Evolutionary conservation across 2,329 filamentous ascomycete genomes (phyloP).

Genomic region (Colletotrichum theobromicola): DNA sequence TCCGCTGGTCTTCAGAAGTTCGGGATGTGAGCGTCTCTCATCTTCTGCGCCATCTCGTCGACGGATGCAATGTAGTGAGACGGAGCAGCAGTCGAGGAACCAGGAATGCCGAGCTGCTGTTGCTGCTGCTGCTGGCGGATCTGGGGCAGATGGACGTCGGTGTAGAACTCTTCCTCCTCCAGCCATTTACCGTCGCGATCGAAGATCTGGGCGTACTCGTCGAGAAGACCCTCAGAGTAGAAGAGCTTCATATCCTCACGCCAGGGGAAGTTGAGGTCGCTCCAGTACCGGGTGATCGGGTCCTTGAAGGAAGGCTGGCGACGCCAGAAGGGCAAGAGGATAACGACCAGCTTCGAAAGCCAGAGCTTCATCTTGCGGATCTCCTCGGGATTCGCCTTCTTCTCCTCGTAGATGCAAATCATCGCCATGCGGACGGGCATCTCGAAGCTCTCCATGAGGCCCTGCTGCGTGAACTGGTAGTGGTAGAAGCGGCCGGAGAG

Average conservation of each 20-base stretch:
- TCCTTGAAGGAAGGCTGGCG: not conserved
- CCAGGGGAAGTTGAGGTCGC: constrained; percentile 15
- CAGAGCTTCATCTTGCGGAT: constrained; percentile 9
- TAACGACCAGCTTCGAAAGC: not conserved
- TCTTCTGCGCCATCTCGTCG: not conserved
- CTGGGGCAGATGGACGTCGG: not conserved
- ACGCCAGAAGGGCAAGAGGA: constrained; percentile 9
- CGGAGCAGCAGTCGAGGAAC: not conserved
- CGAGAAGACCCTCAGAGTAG: constrained; percentile 5
- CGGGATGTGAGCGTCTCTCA: not conserved
- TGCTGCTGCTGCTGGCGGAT: not conserved
- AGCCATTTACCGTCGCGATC: not conserved
- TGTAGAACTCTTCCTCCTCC: not conserved
- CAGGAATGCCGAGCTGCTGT: not conserved
- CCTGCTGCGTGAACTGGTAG: constrained; percentile 1
- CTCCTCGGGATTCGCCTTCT: not conserved
- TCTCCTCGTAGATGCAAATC: constrained; percentile 7
- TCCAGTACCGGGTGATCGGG: not conserved
- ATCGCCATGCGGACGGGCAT: constrained; percentile 9
- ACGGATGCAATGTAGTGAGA: not conserved
- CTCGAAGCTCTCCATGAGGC: constrained; percentile 2
- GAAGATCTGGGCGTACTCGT: not conserved
- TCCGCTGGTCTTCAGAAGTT: not conserved
- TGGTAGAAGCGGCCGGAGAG: constrained; percentile 4
- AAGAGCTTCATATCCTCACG: constrained; percentile 8